Evolutionary conservation across 164 flowering plant genomes (phyloP).

Genomic region (Vitis labrusca): DNA sequence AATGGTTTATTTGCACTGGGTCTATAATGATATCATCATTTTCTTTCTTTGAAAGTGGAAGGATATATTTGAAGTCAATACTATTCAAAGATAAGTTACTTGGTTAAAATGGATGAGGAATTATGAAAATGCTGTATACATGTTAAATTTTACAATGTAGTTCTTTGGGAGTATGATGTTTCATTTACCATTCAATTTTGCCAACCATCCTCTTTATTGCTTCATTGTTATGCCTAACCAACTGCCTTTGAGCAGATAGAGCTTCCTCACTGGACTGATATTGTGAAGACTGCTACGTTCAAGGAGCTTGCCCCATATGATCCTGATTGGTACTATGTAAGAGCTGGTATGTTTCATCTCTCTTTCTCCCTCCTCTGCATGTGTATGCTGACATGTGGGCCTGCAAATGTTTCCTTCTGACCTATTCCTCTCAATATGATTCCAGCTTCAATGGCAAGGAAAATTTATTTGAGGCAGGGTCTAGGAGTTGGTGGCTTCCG

Average conservation of each 20-base stretch:
- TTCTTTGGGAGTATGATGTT: no score
- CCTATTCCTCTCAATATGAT: not conserved
- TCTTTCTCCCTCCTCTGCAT: not conserved
- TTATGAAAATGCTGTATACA: no score
- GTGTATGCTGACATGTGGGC: not conserved
- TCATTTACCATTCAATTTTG: no score
- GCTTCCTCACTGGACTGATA: constrained; percentile 69
- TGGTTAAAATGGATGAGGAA: no score
- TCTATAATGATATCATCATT: no score
- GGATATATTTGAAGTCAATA: no score
- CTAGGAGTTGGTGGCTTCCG: constrained; percentile 67
- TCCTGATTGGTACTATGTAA: constrained; percentile 62
- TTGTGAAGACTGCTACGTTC: constrained; percentile 57
- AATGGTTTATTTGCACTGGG: no score
- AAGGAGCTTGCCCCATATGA: constrained; percentile 75
- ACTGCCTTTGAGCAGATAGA: constrained; percentile 38
- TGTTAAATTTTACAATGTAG: no score
- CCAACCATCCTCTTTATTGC: no score
- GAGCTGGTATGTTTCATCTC: constrained; percentile 45
- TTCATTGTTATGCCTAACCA: no score
- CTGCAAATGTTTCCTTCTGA: not conserved
- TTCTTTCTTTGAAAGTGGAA: no score
- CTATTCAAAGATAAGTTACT: no score
- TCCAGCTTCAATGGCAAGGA: constrained; percentile 37
- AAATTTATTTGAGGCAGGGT: constrained; percentile 57